Base-by-base conservation (phyloP, 2,329 filamentous ascomycete species). In the Nothophoma quercina region DNA sequence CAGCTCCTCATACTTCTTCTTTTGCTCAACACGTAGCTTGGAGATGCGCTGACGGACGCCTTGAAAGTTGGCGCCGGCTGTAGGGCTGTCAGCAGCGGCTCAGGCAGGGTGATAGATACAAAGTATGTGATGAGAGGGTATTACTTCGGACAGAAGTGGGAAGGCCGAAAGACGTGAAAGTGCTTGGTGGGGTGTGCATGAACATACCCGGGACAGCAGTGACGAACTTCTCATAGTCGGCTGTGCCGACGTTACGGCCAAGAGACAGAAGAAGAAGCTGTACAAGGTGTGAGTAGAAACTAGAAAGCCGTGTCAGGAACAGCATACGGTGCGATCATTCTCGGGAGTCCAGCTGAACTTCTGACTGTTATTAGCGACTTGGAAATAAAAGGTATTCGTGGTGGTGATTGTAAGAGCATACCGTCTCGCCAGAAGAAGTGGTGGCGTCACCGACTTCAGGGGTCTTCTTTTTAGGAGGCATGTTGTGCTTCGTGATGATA, bases 391-490 rank as follows among this genome's bases (percentile, higher is more conserved):
- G n/a, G n/a, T n/a, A 7, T 33, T 5, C n/a, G n/a, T n/a, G n/a
- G n/a, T n/a, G n/a, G n/a, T 2, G 26, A 30, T n/a, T 2, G 19
- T 5, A 18, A 32, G 30, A 5, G 30, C 38, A 6, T 40, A 40
- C 38, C 10, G 23, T 18, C 8, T 40, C 42, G 21, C 15, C 18
- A 8, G 29, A 13, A 18, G 15, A 9, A 21, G 18, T 15, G 16
- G 13, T 21, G n/a, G 21, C 29, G 4, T 40, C 35, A 13, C n/a
- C 18, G 15, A 1, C 25, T 1, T 35, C 18, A 0, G 19, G 1
- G 19, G 18, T n/a, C 3, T 45, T 43, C 19, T 46, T 53, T 19
- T 54, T 54, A 21, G 28, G 34, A 26, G 39, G 39, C 51, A 49
- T 49, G 13, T 48, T 4, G 10, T 34, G 18, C 4, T n/a, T n/a